A percentile compares a stretch with the other conserved stretches of the same genome.
Evolutionary conservation across 371 early-diverging fungal genomes (phyloP).

Genomic region (Mortierella polycephala): DNA sequence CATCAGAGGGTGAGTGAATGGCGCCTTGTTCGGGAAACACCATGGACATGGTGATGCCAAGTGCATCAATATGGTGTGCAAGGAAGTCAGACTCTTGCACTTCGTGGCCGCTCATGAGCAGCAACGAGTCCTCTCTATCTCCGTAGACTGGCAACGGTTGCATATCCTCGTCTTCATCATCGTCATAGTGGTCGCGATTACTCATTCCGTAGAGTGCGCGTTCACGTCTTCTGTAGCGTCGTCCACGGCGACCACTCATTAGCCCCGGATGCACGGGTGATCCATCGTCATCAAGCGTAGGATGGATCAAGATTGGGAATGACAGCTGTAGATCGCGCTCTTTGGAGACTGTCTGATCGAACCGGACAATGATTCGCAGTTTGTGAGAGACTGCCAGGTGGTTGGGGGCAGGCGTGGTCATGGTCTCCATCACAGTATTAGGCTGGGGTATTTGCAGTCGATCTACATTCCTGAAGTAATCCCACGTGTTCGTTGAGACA

Average conservation of each 20-base stretch:
- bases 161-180: conserved; percentile 15
- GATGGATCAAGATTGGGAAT: conserved; percentile 37
- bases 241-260: not conserved
- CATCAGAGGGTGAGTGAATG: conserved; percentile 8
- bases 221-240: conserved; percentile 4
- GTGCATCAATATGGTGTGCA: conserved; percentile 12
- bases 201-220: conserved; percentile 9
- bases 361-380: conserved; percentile 29
- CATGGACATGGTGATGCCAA: conserved; percentile 21
- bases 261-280: conserved; percentile 26
- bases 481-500: conserved; percentile 24
- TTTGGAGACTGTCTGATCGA: conserved; percentile 19
- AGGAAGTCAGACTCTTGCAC: conserved; percentile 10
- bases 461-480: conserved; percentile 7
- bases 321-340: conserved; percentile 49
- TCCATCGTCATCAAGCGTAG: conserved; percentile 20
- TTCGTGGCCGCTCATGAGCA: conserved; percentile 42
- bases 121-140: conserved; percentile 26
- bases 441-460: conserved; percentile 47
- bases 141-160: conserved; percentile 38
- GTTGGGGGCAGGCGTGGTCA: conserved; percentile 11
- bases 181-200: not conserved
- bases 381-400: conserved; percentile 27
- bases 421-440: conserved; percentile 21
- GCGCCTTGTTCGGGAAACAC: not conserved